These are phyloP conservation scores for Gigaspora rosea DNA, from an alignment of 192 early-diverging fungal genomes.

Conservation along the genomic window DNA sequence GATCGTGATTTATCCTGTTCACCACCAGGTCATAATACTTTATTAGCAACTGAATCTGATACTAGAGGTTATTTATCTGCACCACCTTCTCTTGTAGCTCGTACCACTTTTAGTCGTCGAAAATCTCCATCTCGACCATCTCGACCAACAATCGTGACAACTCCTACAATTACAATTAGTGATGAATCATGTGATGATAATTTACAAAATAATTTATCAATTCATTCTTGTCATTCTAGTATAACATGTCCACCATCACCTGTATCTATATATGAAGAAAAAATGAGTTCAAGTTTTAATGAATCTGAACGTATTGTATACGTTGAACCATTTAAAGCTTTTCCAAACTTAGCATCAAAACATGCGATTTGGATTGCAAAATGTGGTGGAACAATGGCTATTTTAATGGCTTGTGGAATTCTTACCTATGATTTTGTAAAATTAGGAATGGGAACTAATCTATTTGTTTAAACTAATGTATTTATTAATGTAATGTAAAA, in stretches of 20 bases:
- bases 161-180: not conserved
- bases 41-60: not conserved
- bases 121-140: not conserved
- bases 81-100: not conserved
- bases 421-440: constrained; percentile 56
- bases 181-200: not conserved
- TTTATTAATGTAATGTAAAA: too few species aligned
- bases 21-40: not conserved
- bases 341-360: constrained; percentile 20
- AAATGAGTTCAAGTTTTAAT: not conserved
- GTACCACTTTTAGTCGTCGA: constrained; percentile 5
- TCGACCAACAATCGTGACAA: not conserved
- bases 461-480: constrained; percentile 19
- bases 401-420: constrained; percentile 45
- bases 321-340: constrained; percentile 30
- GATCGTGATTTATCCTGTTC: not conserved
- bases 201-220: not conserved
- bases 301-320: constrained; percentile 20
- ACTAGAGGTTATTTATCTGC: not conserved
- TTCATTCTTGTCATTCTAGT: not conserved
- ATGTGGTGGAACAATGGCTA: constrained; percentile 35
- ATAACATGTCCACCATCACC: not conserved
- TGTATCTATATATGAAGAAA: not conserved
- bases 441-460: constrained; percentile 47
- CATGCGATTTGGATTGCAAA: constrained; percentile 36